Evolutionary conservation across 2,329 filamentous ascomycete species (phyloP).

Genomic region (Arthrobotrys pseudoclavata): DNA sequence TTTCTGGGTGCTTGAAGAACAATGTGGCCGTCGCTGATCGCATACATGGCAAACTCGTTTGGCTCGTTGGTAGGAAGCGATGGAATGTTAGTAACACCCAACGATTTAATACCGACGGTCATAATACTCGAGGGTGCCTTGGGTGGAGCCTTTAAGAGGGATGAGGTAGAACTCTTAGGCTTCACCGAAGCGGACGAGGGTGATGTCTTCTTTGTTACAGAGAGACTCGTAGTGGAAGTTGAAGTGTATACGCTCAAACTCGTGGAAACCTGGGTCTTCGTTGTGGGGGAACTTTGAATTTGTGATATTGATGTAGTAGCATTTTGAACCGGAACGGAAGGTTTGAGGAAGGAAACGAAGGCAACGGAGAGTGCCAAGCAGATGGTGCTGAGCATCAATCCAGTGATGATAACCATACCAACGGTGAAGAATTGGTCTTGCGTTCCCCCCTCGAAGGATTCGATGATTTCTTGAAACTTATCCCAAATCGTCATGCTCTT

Average conservation of each 20-base stretch:
- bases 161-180: conserved; percentile 2
- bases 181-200: conserved; percentile 14
- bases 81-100: conserved; percentile 53
- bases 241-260: conserved; percentile 33
- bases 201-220: conserved; percentile 37
- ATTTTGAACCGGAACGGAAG: not conserved
- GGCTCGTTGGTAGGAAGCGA: conserved; percentile 63
- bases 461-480: conserved; percentile 30
- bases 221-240: conserved; percentile 36
- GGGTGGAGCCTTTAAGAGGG: conserved; percentile 26
- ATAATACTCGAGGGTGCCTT: conserved; percentile 34
- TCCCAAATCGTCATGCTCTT: conserved; percentile 25
- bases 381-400: conserved; percentile 35
- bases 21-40: conserved; percentile 71
- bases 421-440: conserved; percentile 21
- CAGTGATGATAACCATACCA: not conserved
- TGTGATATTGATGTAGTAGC: conserved; percentile 1
- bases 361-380: conserved; percentile 31
- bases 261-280: conserved; percentile 18
- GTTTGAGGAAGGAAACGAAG: conserved; percentile 25
- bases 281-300: conserved; percentile 20
- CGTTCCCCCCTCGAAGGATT: conserved; percentile 22
- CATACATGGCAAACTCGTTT: conserved; percentile 70
- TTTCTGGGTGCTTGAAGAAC: conserved; percentile 69
- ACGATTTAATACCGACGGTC: conserved; percentile 46